Evolutionary conservation across 1,139 yeast genomes (phyloP).

Genomic region (Suhomyces guaymorum): DNA sequence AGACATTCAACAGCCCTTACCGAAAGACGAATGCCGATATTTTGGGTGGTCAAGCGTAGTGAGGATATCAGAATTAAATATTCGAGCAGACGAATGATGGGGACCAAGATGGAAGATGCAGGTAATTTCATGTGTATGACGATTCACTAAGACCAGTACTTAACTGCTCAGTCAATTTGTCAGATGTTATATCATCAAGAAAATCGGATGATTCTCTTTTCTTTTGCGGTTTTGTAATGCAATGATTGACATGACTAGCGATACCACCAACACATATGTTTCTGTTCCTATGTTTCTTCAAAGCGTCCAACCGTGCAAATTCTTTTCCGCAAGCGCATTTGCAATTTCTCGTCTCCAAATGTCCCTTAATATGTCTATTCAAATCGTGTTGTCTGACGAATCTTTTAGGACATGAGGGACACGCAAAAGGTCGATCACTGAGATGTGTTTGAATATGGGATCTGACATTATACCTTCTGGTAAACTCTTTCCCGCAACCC

Average conservation of each 20-base stretch:
- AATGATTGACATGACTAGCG: slow-evolving; percentile 24
- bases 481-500: slow-evolving; percentile 80
- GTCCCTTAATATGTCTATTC: slow-evolving; percentile 87
- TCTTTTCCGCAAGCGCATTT: slow-evolving; percentile 90
- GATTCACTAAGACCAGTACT: slow-evolving; percentile 8
- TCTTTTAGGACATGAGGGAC: slow-evolving; percentile 62
- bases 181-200: slow-evolving; percentile 24
- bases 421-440: slow-evolving; percentile 84
- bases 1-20: too few relatives aligned
- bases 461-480: slow-evolving; percentile 89
- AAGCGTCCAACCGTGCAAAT: slow-evolving; percentile 86
- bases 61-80: slow-evolving; percentile 2
- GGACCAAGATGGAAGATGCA: background rate
- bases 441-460: slow-evolving; percentile 97
- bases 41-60: too few relatives aligned
- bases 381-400: slow-evolving; percentile 93
- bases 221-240: slow-evolving; percentile 33
- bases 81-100: background rate
- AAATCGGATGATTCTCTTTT: slow-evolving; percentile 17
- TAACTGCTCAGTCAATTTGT: slow-evolving; percentile 23
- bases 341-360: slow-evolving; percentile 67
- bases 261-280: slow-evolving; percentile 78
- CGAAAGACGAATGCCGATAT: too few relatives aligned
- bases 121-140: slow-evolving; percentile 1
- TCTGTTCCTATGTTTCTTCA: slow-evolving; percentile 76